Percentiles rank a stretch among this genome's conserved stretches.
phyloP scores from a whole-genome alignment of 257 asterid genomes.

The Scutellaria minor region DNA sequence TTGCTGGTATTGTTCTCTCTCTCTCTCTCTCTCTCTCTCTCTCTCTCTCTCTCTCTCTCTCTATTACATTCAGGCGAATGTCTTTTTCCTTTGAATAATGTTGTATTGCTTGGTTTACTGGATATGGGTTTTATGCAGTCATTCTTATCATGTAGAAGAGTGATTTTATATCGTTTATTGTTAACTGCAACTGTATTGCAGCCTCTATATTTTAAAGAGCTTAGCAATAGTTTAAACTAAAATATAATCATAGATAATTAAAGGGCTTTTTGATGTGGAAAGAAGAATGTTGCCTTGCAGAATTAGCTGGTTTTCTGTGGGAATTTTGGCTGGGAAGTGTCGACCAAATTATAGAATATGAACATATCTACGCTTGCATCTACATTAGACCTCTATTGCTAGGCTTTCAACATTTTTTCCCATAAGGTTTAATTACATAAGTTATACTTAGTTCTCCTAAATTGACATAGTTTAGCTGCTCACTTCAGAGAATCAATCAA shows the following conservation, averaged over 20 bases:
- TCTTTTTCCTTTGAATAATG: neutral
- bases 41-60: neutral
- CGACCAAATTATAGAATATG: neutral
- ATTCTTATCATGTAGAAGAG: conserved; percentile 5
- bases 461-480: neutral
- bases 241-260: neutral
- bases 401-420: neutral
- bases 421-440: neutral
- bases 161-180: neutral
- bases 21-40: too few relatives aligned
- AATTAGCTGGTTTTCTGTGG: neutral
- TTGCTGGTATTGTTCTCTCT: conserved; percentile 59
- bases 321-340: neutral
- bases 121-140: neutral
- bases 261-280: neutral
- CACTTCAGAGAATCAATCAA: neutral
- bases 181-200: neutral
- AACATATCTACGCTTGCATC: neutral
- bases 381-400: neutral
- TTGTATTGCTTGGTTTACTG: neutral
- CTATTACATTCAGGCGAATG: neutral
- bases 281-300: neutral
- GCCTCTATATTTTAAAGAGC: neutral
- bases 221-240: neutral
- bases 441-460: neutral